Evolutionary conservation across 495 filamentous ascomycete genomes (phyloP).

Genomic region (Aeminium ludgeri): DNA sequence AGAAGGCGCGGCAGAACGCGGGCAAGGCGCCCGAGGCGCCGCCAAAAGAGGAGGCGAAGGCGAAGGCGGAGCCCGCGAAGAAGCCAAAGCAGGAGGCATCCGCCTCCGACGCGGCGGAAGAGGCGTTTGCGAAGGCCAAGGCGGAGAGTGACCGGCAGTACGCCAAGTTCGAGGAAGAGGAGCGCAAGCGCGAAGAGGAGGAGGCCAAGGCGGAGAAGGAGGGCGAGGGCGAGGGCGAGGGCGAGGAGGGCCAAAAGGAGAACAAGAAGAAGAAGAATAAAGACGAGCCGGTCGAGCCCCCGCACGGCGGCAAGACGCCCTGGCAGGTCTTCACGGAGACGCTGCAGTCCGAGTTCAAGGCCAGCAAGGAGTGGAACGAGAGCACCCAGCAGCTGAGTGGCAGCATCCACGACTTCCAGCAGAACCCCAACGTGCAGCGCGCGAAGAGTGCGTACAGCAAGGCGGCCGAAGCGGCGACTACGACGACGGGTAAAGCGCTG

Average conservation of each 20-base stretch:
- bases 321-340: slow-evolving; percentile 98
- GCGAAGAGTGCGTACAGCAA: slow-evolving; percentile 73
- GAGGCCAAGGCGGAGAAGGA: slow-evolving; percentile 24
- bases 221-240: slow-evolving; percentile 19
- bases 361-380: slow-evolving; percentile 98
- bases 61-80: slow-evolving; percentile 5
- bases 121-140: slow-evolving; percentile 24
- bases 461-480: slow-evolving; percentile 58
- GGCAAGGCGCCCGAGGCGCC: slow-evolving; percentile 1
- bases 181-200: slow-evolving; percentile 20
- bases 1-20: slow-evolving; percentile 17
- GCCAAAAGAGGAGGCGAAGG: slow-evolving; percentile 21
- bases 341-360: slow-evolving; percentile 78
- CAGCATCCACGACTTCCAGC: slow-evolving; percentile 76
- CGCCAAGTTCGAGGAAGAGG: slow-evolving; percentile 29
- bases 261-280: slow-evolving; percentile 52
- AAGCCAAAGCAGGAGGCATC: slow-evolving; percentile 29
- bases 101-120: slow-evolving; percentile 19
- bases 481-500: slow-evolving; percentile 56
- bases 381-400: slow-evolving; percentile 86
- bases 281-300: slow-evolving; percentile 64
- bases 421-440: slow-evolving; percentile 77
- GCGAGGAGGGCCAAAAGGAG: slow-evolving; percentile 22
- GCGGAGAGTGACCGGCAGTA: slow-evolving; percentile 14
- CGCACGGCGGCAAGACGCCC: slow-evolving; percentile 91